Evolutionary conservation across 1,284 basidiomycete species (phyloP).

Genomic region (Nidula niveotomentosa): DNA sequence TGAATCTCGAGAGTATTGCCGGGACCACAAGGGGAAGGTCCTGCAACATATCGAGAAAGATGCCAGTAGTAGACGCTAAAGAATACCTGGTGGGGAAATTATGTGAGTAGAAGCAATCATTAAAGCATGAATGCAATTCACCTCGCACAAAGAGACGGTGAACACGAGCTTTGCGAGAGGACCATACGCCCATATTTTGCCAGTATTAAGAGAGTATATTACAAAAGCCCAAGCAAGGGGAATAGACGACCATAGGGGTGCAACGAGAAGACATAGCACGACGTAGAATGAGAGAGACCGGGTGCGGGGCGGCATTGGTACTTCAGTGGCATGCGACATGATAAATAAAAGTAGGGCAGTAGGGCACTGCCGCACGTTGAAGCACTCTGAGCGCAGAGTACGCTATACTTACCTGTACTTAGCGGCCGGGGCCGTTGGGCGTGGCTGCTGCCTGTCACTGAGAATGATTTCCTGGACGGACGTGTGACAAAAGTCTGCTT

Average conservation of each 20-base stretch:
- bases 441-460: not conserved
- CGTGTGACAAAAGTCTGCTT: too few relatives aligned
- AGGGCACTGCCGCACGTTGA: too few relatives aligned
- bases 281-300: constrained; percentile 54
- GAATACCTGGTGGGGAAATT: constrained; percentile 47
- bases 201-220: constrained; percentile 48
- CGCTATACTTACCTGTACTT: not conserved
- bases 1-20: constrained; percentile 56
- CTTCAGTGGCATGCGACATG: constrained; percentile 28
- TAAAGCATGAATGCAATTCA: constrained; percentile 19
- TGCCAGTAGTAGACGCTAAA: constrained; percentile 75
- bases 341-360: not conserved
- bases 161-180: constrained; percentile 40
- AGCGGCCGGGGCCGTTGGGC: too few relatives aligned
- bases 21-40: constrained; percentile 44
- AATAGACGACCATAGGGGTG: constrained; percentile 70
- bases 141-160: constrained; percentile 58
- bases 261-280: constrained; percentile 56
- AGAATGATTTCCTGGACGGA: too few relatives aligned
- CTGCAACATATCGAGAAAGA: constrained; percentile 55
- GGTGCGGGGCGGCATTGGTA: constrained; percentile 23
- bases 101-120: not conserved
- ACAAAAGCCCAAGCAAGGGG: constrained; percentile 75
- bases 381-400: not conserved
- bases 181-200: constrained; percentile 40